Conservation (phyloP, 495 filamentous ascomycete genomes). For the Letharia lupina region DNA sequence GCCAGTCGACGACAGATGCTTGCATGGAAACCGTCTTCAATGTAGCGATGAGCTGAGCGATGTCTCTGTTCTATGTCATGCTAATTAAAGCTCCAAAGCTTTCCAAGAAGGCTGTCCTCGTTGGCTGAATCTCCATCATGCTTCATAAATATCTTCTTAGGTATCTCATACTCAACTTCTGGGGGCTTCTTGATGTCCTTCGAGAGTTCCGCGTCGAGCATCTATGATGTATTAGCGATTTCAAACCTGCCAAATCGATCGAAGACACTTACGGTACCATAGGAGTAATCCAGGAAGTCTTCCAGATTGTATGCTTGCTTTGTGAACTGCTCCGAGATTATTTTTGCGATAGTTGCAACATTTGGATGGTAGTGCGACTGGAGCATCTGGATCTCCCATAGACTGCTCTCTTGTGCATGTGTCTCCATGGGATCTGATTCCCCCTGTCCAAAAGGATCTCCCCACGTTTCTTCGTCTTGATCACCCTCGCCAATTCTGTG, state of each 20-base stretch:
- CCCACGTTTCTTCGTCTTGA: constrained; percentile 53
- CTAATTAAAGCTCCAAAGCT: constrained; percentile 46
- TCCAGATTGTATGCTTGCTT: constrained; percentile 88
- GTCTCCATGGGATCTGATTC: constrained; percentile 82
- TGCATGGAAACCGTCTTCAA: background rate
- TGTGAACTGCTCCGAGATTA: constrained; percentile 94
- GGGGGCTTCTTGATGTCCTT: constrained; percentile 78
- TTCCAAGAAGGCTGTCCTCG: constrained; percentile 43
- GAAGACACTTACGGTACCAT: constrained; percentile 63
- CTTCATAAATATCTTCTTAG: constrained; percentile 72
- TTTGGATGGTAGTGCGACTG: constrained; percentile 96
- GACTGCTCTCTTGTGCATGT: constrained; percentile 75
- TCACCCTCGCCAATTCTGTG: constrained; percentile 56
- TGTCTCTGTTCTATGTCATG: background rate
- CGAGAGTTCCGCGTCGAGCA: constrained; percentile 72
- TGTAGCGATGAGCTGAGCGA: background rate
- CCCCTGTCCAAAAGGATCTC: constrained; percentile 67
- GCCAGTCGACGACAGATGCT: background rate
- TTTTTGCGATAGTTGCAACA: constrained; percentile 86
- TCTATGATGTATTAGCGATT: constrained; percentile 33
- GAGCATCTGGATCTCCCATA: constrained; percentile 89
- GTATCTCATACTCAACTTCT: constrained; percentile 88
- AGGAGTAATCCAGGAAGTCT: constrained; percentile 94
- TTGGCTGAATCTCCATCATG: constrained; percentile 37
- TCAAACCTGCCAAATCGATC: background rate